These are phyloP conservation scores for Ceriops zippeliana DNA, from an alignment of 345 rosid species.

Conservation along the genomic window DNA sequence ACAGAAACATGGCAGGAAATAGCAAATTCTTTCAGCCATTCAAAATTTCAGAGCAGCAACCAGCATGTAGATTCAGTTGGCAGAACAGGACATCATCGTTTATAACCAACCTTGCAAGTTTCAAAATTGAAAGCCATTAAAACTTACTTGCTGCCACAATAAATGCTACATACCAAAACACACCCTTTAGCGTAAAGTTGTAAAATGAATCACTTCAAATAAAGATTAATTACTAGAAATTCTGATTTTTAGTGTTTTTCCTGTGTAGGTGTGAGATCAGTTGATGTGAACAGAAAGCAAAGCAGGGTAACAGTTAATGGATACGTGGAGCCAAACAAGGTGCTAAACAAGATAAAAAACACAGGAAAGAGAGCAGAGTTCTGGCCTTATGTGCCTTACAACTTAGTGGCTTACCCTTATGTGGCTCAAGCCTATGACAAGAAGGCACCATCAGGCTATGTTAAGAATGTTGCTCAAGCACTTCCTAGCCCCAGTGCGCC, in stretches of 20 bases:
- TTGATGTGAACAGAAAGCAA: conserved; percentile 48
- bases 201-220: background rate
- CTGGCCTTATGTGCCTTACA: conserved; percentile 51
- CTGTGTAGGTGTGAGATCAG: conserved; percentile 38
- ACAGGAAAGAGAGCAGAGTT: conserved; percentile 52
- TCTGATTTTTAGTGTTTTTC: background rate
- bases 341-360: conserved; percentile 35
- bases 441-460: conserved; percentile 53
- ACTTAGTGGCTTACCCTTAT: conserved; percentile 49
- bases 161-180: conserved; percentile 11
- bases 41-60: background rate
- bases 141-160: background rate
- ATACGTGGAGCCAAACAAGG: conserved; percentile 46
- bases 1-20: background rate
- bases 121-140: too few species aligned
- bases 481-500: conserved; percentile 30
- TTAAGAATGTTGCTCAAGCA: conserved; percentile 43
- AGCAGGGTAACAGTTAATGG: conserved; percentile 45
- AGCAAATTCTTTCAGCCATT: background rate
- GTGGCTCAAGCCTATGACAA: conserved; percentile 48
- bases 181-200: background rate
- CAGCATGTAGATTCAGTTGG: background rate
- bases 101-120: background rate
- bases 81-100: conserved; percentile 6
- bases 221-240: background rate